Conservation (phyloP, 2,329 filamentous ascomycete species). For the Aspergillus awamori region DNA sequence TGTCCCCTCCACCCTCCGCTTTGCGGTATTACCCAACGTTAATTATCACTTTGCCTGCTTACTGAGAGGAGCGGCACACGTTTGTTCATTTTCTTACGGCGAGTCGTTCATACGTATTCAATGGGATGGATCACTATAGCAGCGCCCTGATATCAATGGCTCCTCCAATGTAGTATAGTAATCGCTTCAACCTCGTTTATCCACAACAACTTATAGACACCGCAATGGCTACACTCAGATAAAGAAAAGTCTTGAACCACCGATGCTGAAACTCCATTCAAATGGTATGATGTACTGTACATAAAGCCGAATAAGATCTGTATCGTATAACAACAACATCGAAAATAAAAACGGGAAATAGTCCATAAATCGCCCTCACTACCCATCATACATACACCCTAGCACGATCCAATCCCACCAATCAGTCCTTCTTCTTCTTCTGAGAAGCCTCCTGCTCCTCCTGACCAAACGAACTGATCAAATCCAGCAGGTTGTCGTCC, state of each 20-base stretch:
- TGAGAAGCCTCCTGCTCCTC: constrained; percentile 36
- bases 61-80: constrained; percentile 19
- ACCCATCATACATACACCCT: background rate
- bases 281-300: constrained; percentile 24
- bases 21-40: constrained; percentile 6
- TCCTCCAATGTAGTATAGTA: background rate
- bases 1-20: background rate
- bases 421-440: constrained; percentile 41
- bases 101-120: constrained; percentile 16
- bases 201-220: background rate
- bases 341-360: constrained; percentile 1
- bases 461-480: constrained; percentile 57
- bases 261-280: constrained; percentile 15
- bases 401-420: constrained; percentile 9
- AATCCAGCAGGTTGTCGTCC: constrained; percentile 60
- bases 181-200: background rate
- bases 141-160: constrained; percentile 12
- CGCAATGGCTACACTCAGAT: background rate
- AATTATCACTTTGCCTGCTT: constrained; percentile 2
- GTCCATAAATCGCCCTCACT: background rate
- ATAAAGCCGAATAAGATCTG: constrained; percentile 10
- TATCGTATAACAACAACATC: constrained; percentile 11
- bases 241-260: background rate
- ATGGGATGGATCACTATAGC: constrained; percentile 13
- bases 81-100: constrained; percentile 16